Percentiles rank a stretch among this genome's conserved stretches.
These are phyloP conservation scores for Thraustochytrium sp. DNA, from an alignment of 352 stramenopile genomes.

Conservation along the genomic window DNA sequence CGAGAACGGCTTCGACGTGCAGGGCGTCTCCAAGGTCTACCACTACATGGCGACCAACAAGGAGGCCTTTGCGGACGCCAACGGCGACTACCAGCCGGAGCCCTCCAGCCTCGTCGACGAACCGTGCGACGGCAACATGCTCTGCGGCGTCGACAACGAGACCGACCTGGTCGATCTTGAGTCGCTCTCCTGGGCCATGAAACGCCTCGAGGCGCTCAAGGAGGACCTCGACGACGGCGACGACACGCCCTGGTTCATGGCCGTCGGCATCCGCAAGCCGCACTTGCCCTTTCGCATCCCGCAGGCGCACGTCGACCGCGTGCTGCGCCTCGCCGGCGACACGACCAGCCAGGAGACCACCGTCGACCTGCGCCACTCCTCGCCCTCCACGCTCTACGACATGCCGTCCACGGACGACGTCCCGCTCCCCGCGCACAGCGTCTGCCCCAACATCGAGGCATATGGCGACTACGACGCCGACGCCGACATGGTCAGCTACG, in stretches of 20 bases:
- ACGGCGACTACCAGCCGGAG: slow-evolving; percentile 20
- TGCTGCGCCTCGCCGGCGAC: neutral
- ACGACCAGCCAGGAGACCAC: neutral
- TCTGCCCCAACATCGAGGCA: neutral
- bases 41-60: slow-evolving; percentile 30
- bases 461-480: neutral
- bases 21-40: slow-evolving; percentile 19
- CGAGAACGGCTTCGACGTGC: neutral
- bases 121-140: neutral
- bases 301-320: neutral
- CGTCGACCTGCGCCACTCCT: neutral
- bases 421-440: neutral
- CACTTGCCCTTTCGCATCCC: slow-evolving; percentile 32
- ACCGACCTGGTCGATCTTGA: neutral
- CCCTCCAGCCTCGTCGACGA: neutral
- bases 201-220: neutral
- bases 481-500: slow-evolving; percentile 25
- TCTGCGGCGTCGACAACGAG: neutral
- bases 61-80: neutral
- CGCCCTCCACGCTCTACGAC: neutral
- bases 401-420: slow-evolving; percentile 1
- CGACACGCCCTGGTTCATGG: slow-evolving; percentile 24
- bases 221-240: neutral
- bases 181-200: neutral
- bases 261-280: slow-evolving; percentile 19